Evolutionary conservation across 106 monocot species (phyloP).

Genomic region (Posidonia australis): DNA sequence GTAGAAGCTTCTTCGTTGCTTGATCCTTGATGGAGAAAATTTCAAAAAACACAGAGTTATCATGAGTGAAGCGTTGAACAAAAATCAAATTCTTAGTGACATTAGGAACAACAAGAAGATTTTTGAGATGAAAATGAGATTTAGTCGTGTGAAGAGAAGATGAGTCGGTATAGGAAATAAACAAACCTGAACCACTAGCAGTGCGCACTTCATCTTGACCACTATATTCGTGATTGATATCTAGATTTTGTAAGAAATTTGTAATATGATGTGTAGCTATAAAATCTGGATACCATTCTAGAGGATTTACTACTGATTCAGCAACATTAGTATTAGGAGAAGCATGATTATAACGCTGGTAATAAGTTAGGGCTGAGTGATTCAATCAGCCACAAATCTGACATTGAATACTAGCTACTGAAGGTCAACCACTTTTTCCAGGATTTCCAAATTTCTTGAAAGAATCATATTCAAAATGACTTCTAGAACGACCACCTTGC

Average conservation of each 20-base stretch:
- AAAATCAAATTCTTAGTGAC: neutral
- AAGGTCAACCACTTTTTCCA: too few species aligned
- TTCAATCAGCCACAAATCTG: neutral
- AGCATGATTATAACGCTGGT: too few species aligned
- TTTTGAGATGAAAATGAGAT: neutral
- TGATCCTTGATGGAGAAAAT: too few species aligned
- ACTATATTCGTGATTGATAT: neutral
- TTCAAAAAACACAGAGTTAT: too few species aligned
- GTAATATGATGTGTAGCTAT: too few species aligned
- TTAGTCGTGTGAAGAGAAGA: neutral
- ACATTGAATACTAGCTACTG: neutral
- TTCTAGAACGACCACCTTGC: too few species aligned
- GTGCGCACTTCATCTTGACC: neutral
- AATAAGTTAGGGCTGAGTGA: too few species aligned
- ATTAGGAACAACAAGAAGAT: neutral
- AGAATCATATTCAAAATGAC: too few species aligned
- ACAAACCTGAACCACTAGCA: neutral
- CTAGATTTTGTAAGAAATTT: neutral
- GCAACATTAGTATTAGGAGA: neutral
- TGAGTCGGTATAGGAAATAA: neutral
- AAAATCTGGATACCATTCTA: neutral
- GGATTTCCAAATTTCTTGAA: too few species aligned
- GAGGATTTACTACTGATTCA: neutral
- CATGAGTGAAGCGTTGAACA: too few species aligned
- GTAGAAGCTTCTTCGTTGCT: too few species aligned